A percentile compares a stretch with the other conserved stretches of the same genome.
Evolutionary conservation across 306 rosid species (phyloP).

Genomic region (Pueraria montana): DNA sequence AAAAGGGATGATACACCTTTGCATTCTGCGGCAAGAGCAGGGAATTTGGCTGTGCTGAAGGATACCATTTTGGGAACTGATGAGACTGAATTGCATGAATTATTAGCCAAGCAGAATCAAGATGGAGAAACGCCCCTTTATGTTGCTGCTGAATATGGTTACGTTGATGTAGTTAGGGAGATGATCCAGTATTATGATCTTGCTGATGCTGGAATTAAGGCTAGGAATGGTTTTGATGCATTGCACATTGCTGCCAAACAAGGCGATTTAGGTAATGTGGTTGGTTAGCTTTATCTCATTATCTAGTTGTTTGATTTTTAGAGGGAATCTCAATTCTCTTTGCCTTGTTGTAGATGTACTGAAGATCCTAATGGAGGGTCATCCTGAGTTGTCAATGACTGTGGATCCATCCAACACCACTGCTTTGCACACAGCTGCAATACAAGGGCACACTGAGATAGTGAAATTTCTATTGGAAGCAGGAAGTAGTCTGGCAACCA

Average conservation of each 20-base stretch:
- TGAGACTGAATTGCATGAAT: slow-evolving; percentile 62
- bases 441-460: slow-evolving; percentile 82
- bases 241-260: slow-evolving; percentile 98
- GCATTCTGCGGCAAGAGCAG: slow-evolving; percentile 88
- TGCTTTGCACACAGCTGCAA: slow-evolving; percentile 96
- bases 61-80: slow-evolving; percentile 56
- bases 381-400: slow-evolving; percentile 89
- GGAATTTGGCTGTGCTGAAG: slow-evolving; percentile 58
- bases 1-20: slow-evolving; percentile 84
- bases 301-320: slow-evolving; percentile 33
- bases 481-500: slow-evolving; percentile 84
- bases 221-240: slow-evolving; percentile 94
- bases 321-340: slow-evolving; percentile 19
- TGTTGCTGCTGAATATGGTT: slow-evolving; percentile 90
- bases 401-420: slow-evolving; percentile 95
- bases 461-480: slow-evolving; percentile 78
- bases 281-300: background rate
- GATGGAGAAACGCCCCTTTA: slow-evolving; percentile 92
- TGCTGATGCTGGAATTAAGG: slow-evolving; percentile 79
- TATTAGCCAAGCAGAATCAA: slow-evolving; percentile 79
- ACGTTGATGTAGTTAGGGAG: slow-evolving; percentile 80
- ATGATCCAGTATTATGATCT: slow-evolving; percentile 84
- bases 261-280: slow-evolving; percentile 69
- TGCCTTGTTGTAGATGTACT: slow-evolving; percentile 68
- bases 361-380: slow-evolving; percentile 79